Evolutionary conservation across 2,329 filamentous ascomycete species (phyloP), one percentile per base, ranked within the genome.

Genomic region (Pseudogymnoascus sp.): DNA sequence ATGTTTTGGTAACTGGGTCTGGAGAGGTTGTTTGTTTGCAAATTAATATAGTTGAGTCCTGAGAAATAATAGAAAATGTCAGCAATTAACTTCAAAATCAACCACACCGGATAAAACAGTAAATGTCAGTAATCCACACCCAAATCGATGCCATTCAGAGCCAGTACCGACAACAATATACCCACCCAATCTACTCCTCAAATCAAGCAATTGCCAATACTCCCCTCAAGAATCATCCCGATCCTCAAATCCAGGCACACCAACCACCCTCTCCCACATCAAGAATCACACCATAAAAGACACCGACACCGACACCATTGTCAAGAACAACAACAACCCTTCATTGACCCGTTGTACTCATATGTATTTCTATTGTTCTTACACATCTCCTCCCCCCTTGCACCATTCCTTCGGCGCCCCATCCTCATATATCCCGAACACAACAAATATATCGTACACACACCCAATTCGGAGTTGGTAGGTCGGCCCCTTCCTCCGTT

Each of bases 281-380:
- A 40, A 21, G 3, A 42, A 46, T 46, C 46, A 53, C 46, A 31
- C 25, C 46, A 31, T 53, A 31, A 31, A 11, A 2, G 9, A 3
- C 25, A 53, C 12, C n/a, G 3, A 31, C 16, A 53, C 16, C n/a
- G 25, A 31, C 16, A 53, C 16, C n/a, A n/a, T 31, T 8, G n/a
- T 31, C 46, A 28, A 31, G n/a, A n/a, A n/a, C n/a, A 28, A 31
- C 8, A n/a, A 53, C 25, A 31, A 28, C 46, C 46, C 16, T 53
- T 31, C 25, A 53, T 53, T 53, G 46, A 53, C 5, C 31, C 23
- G 31, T 60, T 38, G 59, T 60, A 60, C 23, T 37, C 37, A 18
- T 38, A 37, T 38, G 56, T 60, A 36, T 60, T 60, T 23, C 56
- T 60, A 40, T 37, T 60, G 34, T 59, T 59, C 53, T 38, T 60